A percentile compares a stretch with the other conserved stretches of the same genome.
phyloP scores from a whole-genome alignment of 768 basidiomycete species.

The Xerocomellus amylosporus region DNA sequence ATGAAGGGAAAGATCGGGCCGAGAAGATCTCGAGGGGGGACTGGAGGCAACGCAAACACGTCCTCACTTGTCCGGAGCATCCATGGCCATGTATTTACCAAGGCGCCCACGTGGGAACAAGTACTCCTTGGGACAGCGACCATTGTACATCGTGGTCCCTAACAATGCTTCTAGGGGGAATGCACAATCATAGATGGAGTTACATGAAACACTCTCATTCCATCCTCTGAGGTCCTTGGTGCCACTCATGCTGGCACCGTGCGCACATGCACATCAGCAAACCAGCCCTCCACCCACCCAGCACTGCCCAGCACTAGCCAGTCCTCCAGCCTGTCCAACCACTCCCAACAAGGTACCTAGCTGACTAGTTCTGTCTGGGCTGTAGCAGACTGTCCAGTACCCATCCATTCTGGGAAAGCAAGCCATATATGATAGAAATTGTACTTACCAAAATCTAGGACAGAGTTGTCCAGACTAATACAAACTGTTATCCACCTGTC shows the following conservation, averaged over 20 bases:
- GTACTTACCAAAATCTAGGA: no score
- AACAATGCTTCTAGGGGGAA: slow-evolving; percentile 17
- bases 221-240: slow-evolving; percentile 18
- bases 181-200: not conserved
- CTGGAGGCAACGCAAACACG: not conserved
- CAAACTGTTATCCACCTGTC: no score
- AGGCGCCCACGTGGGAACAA: slow-evolving; percentile 12
- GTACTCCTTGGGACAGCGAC: slow-evolving; percentile 10
- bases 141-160: slow-evolving; percentile 32
- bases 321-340: no score
- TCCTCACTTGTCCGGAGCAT: not conserved
- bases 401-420: no score
- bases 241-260: slow-evolving; percentile 27
- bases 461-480: no score
- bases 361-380: no score
- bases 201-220: not conserved
- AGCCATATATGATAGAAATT: no score
- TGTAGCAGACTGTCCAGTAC: no score
- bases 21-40: slow-evolving; percentile 11
- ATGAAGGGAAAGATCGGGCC: slow-evolving; percentile 9
- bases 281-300: no score
- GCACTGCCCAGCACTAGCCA: no score
- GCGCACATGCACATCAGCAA: slow-evolving; percentile 25
- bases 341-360: no score
- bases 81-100: not conserved